Percentiles rank a stretch among this genome's conserved stretches.
These are phyloP conservation scores for Lyophyllum shimeji DNA, from an alignment of 768 basidiomycete genomes.

Conservation along the genomic window DNA sequence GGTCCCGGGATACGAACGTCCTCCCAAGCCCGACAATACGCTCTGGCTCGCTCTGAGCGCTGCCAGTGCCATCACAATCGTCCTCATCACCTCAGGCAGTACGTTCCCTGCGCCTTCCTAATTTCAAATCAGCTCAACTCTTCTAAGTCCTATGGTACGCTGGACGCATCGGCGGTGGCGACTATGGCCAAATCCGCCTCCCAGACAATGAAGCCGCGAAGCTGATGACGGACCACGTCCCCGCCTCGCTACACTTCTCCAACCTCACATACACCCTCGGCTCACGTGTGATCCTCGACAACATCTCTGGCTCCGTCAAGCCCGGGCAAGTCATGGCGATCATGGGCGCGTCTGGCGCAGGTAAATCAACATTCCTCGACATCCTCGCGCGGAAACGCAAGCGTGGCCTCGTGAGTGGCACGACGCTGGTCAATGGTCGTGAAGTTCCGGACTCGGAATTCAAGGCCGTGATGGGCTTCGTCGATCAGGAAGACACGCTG, in stretches of 20 bases:
- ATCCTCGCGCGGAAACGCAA: conserved; percentile 92
- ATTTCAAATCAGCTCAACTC: neutral
- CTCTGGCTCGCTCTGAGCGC: conserved; percentile 83
- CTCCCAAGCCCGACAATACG: conserved; percentile 82
- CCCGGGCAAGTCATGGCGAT: conserved; percentile 93
- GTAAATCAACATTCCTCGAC: conserved; percentile 95
- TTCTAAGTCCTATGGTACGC: conserved; percentile 82
- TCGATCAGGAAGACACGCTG: conserved; percentile 97
- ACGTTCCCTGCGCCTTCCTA: conserved; percentile 10
- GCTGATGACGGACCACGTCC: conserved; percentile 93
- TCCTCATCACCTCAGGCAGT: conserved; percentile 69
- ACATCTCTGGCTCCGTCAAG: conserved; percentile 79
- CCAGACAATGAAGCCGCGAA: conserved; percentile 81
- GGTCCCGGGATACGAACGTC: conserved; percentile 92
- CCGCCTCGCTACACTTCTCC: conserved; percentile 90
- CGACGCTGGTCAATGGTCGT: conserved; percentile 84
- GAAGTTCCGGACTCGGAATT: conserved; percentile 73
- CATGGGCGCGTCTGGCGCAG: conserved; percentile 96
- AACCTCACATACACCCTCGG: conserved; percentile 77
- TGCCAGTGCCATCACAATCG: conserved; percentile 72
- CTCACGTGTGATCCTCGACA: conserved; percentile 68
- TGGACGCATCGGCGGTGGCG: conserved; percentile 69
- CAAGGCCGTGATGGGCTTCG: conserved; percentile 87
- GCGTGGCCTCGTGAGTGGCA: conserved; percentile 72
- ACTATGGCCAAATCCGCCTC: conserved; percentile 71